Percentiles rank a stretch among this genome's conserved stretches.
These are phyloP conservation scores for Aspergillus coremiiformis DNA, from an alignment of 495 filamentous ascomycete species.

Conservation along the genomic window DNA sequence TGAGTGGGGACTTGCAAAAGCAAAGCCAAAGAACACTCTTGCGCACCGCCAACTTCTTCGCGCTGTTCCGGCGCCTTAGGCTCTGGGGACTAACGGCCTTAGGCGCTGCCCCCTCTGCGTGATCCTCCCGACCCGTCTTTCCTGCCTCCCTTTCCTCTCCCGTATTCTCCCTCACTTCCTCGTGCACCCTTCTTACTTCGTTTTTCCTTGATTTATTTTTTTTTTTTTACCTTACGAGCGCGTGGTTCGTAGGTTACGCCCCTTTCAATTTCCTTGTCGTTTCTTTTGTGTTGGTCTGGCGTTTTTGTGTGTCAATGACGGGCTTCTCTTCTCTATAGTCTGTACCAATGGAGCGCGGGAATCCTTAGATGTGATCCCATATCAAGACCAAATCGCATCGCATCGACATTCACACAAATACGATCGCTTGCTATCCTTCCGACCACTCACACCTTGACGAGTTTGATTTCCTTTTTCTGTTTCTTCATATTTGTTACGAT, in stretches of 20 bases:
- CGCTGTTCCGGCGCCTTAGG: neutral
- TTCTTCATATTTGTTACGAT: conserved; percentile 27
- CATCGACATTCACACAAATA: conserved; percentile 19
- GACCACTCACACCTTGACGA: conserved; percentile 25
- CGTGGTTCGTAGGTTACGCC: conserved; percentile 16
- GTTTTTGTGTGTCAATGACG: conserved; percentile 21
- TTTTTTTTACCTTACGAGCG: conserved; percentile 14
- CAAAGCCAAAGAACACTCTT: neutral
- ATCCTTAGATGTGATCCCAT: conserved; percentile 18
- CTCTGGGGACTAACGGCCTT: conserved; percentile 1
- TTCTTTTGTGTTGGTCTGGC: conserved; percentile 27
- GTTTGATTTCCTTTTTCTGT: conserved; percentile 26
- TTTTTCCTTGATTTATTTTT: conserved; percentile 3
- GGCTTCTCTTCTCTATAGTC: conserved; percentile 9
- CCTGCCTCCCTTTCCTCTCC: conserved; percentile 10
- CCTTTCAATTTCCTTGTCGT: conserved; percentile 20
- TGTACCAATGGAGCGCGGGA: conserved; percentile 16
- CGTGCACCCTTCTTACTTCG: conserved; percentile 11
- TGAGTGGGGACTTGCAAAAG: neutral
- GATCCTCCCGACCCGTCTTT: conserved; percentile 2
- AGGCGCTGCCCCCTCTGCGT: conserved; percentile 7
- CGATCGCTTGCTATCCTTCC: conserved; percentile 17
- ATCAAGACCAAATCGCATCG: conserved; percentile 10
- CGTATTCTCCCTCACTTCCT: conserved; percentile 10
- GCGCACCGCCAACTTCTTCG: neutral